Evolutionary conservation across 169 alveolate species (phyloP), one percentile per base, ranked within the genome.

Genomic region (Plasmodium reichenowi): DNA sequence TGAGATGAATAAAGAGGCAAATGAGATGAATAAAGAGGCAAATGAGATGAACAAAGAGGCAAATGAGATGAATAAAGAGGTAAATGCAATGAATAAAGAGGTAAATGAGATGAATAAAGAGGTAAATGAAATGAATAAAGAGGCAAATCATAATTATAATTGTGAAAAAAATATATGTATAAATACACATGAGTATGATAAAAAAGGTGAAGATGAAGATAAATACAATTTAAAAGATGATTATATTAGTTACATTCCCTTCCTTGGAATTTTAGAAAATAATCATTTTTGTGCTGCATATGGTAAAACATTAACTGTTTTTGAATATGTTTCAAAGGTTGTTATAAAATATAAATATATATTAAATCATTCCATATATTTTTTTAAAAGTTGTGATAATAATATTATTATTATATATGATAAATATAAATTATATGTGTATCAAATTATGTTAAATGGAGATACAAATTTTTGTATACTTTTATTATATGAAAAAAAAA

Each of bases 401-500:
- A 68, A 80, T 45, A 68, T 80, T 9, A 10, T 80, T 29, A 62
- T 80, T 2, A 67, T 47, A 1, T 80, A 80, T 56, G 90, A 72
- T n/a, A 72, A 67, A 24, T 60, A 38, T 38, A 20, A 80, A n/a
- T 29, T 80, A 43, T 60, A 47, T 48, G 52, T 68, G 0, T 80
- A 22, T 29, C 90, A 80, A 66, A 22, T 80, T n/a, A 29, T 80
- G n/a, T 43, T 4, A 8, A 48, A 52, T 15, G 47, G 56, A 5
- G 68, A 68, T 20, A 6, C 47, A 38, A 38, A 80, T 7, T 2
- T 68, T 15, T 20, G 17, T 68, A 24, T 80, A 3, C 17, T 54
- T 56, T 22, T 26, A 7, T 29, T 80, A 56, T 80, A 54, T 32
- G 45, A 45, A 4, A 80, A 80, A 56, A 3, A 3, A 10, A 24